A percentile compares a stretch with the other conserved stretches of the same genome.
Conservation (phyloP, 441 rosid genomes). For the Pelargonium myrrhifolium region DNA sequence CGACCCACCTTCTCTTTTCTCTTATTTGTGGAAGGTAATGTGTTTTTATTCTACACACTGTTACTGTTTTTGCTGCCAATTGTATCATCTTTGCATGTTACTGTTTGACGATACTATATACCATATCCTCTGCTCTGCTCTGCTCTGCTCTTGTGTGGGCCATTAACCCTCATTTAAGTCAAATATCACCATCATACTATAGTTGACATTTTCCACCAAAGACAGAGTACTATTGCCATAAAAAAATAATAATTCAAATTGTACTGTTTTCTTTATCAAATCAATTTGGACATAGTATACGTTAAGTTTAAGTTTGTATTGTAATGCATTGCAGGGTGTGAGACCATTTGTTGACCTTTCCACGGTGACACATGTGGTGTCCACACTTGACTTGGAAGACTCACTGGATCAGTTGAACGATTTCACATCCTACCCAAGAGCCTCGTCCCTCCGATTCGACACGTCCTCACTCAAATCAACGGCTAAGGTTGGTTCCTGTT, state of each 20-base stretch:
- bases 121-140: too few relatives aligned
- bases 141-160: too few relatives aligned
- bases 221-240: too few relatives aligned
- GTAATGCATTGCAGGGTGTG: conserved; percentile 57
- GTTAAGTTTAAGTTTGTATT: too few relatives aligned
- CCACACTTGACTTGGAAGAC: conserved; percentile 68
- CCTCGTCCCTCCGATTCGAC: conserved; percentile 72
- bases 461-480: conserved; percentile 49
- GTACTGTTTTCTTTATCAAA: too few relatives aligned
- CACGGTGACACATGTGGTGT: conserved; percentile 47
- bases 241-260: neutral
- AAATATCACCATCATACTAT: too few relatives aligned
- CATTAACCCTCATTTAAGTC: too few relatives aligned
- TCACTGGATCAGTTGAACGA: conserved; percentile 46
- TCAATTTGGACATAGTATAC: too few relatives aligned
- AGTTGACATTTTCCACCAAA: neutral
- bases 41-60: neutral
- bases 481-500: conserved; percentile 67
- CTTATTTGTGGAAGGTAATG: conserved; percentile 84
- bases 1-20: conserved; percentile 85
- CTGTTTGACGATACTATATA: too few relatives aligned
- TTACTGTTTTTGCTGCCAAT: too few relatives aligned
- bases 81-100: too few relatives aligned
- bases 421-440: conserved; percentile 52
- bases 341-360: conserved; percentile 84